Evolutionary conservation across 169 alveolate genomes (phyloP).

Genomic region (Perkinsus marinus): DNA sequence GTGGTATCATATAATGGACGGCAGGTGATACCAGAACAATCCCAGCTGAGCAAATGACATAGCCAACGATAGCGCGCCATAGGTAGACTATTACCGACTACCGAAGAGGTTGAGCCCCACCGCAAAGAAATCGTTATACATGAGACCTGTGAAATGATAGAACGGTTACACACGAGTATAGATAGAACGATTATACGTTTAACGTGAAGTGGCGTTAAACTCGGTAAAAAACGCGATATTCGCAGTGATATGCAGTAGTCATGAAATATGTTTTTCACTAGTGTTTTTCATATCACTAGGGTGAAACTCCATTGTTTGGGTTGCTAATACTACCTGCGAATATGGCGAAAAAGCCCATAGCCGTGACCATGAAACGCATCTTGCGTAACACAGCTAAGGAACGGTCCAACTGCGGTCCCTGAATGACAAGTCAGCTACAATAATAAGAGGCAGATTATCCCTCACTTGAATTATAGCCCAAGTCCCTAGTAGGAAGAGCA

Average conservation of each 20-base stretch:
- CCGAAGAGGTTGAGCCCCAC: constrained; percentile 83
- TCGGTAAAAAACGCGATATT: no score
- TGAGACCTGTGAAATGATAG: constrained; percentile 15
- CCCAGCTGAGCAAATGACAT: not conserved
- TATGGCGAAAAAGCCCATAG: constrained; percentile 88
- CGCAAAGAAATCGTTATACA: constrained; percentile 94
- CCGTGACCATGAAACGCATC: constrained; percentile 70
- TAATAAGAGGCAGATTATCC: no score
- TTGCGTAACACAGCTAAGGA: not conserved
- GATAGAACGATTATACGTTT: no score
- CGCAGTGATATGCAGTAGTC: no score
- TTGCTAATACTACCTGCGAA: constrained; percentile 80
- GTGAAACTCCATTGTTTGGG: no score
- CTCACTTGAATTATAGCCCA: not conserved
- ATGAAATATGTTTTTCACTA: no score
- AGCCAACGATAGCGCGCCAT: not conserved
- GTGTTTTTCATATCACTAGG: no score
- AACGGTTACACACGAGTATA: not conserved
- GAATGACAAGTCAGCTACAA: no score
- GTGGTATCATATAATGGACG: not conserved
- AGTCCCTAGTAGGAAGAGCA: constrained; percentile 30
- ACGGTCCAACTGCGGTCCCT: not conserved
- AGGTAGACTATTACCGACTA: not conserved
- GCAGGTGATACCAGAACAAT: not conserved
- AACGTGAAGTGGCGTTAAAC: no score